These are phyloP conservation scores for Exobasidium cylindrosporum DNA, from an alignment of 1,284 basidiomycete genomes.

Conservation along the genomic window DNA sequence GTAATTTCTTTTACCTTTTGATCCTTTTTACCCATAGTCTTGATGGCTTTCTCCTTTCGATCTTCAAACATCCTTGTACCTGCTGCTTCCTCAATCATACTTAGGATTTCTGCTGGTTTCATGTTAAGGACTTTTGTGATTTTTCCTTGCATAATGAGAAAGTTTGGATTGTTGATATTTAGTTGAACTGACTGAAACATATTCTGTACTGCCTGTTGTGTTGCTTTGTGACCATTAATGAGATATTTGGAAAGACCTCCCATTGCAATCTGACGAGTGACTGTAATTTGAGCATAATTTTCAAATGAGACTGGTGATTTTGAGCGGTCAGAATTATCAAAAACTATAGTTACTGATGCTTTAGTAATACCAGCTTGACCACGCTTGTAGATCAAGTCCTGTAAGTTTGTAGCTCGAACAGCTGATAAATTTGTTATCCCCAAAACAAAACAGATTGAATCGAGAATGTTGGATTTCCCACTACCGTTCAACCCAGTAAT, in stretches of 20 bases:
- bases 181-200: slow-evolving; percentile 96
- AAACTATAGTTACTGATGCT: slow-evolving; percentile 97
- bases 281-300: slow-evolving; percentile 82
- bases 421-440: slow-evolving; percentile 49
- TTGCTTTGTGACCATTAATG: slow-evolving; percentile 91
- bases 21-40: slow-evolving; percentile 96
- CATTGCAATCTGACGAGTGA: slow-evolving; percentile 94
- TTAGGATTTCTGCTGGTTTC: slow-evolving; percentile 94
- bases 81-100: slow-evolving; percentile 98
- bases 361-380: slow-evolving; percentile 96
- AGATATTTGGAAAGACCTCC: slow-evolving; percentile 96
- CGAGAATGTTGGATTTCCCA: slow-evolving; percentile 61
- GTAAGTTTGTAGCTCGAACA: slow-evolving; percentile 81
- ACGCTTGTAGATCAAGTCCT: slow-evolving; percentile 96
- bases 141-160: slow-evolving; percentile 96
- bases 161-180: slow-evolving; percentile 99
- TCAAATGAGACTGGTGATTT: slow-evolving; percentile 84
- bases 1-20: slow-evolving; percentile 86
- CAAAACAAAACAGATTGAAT: slow-evolving; percentile 54
- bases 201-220: slow-evolving; percentile 81
- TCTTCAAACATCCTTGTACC: slow-evolving; percentile 99
- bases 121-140: slow-evolving; percentile 84
- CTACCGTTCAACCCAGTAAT: slow-evolving; percentile 89
- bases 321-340: slow-evolving; percentile 91
- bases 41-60: slow-evolving; percentile 92